A percentile compares a stretch with the other conserved stretches of the same genome.
phyloP scores from a whole-genome alignment of 768 basidiomycete genomes.

The Phlebiopsis flavidoalba region DNA sequence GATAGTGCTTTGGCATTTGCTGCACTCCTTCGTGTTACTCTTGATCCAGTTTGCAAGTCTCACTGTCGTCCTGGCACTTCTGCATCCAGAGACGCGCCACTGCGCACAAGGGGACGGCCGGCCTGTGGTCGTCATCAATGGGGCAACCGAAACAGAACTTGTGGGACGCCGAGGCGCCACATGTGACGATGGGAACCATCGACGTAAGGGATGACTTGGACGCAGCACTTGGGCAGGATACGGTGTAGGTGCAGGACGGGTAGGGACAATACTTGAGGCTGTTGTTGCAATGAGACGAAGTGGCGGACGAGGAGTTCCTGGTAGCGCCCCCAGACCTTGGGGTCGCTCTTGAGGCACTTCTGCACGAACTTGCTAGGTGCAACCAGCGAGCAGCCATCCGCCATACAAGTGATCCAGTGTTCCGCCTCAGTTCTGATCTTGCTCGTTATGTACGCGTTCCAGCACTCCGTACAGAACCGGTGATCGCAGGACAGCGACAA shows the following conservation, averaged over 20 bases:
- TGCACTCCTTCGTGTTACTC: conserved; percentile 98
- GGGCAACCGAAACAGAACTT: conserved; percentile 94
- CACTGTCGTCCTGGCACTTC: conserved; percentile 96
- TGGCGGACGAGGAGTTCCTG: conserved; percentile 85
- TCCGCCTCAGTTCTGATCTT: conserved; percentile 86
- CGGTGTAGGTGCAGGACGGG: conserved; percentile 91
- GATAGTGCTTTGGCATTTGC: conserved; percentile 93
- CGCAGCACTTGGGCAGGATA: conserved; percentile 81
- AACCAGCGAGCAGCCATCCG: conserved; percentile 64
- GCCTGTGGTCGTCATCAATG: conserved; percentile 85
- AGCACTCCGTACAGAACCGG: conserved; percentile 78
- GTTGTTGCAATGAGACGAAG: conserved; percentile 80
- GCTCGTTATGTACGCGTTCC: conserved; percentile 71
- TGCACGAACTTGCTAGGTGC: conserved; percentile 60
- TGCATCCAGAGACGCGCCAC: conserved; percentile 92
- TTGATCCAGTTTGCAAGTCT: conserved; percentile 99
- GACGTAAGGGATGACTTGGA: conserved; percentile 67
- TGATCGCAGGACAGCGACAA: conserved; percentile 80
- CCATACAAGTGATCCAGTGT: conserved; percentile 72
- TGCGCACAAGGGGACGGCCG: conserved; percentile 75
- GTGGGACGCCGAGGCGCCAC: conserved; percentile 64
- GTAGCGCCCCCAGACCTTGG: conserved; percentile 61
- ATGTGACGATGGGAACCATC: conserved; percentile 85
- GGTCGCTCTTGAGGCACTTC: conserved; percentile 50
- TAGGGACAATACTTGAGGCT: conserved; percentile 94